Conservation (phyloP, 208 protist species). For the Acanthamoeba quina region DNA sequence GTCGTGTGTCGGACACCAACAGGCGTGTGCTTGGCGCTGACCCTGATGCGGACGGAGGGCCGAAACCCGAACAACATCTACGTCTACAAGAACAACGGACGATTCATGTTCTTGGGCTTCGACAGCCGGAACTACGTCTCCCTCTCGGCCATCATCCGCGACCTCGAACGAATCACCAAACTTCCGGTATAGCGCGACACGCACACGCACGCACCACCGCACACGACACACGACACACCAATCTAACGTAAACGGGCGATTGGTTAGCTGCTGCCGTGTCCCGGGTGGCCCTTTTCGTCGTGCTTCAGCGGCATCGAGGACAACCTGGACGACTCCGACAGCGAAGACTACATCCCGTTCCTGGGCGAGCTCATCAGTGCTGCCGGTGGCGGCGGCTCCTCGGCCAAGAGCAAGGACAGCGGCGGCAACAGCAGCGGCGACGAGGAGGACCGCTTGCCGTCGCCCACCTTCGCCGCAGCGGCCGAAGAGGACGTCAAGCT, state of each 20-base stretch:
- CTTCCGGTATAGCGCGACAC: not conserved
- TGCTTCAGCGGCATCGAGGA: conserved; percentile 58
- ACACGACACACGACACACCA: not conserved
- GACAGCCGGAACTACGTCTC: conserved; percentile 48
- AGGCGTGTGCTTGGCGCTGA: conserved; percentile 33
- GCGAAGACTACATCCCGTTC: conserved; percentile 60
- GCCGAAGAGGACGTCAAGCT: not conserved
- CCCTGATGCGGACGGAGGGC: not conserved
- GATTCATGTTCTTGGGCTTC: conserved; percentile 57
- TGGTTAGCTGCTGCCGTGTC: conserved; percentile 44
- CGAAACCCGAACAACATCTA: conserved; percentile 48
- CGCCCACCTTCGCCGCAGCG: not conserved
- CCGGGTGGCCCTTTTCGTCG: conserved; percentile 41
- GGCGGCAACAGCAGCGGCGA: not conserved
- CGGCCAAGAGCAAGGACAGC: not conserved
- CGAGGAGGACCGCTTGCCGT: not conserved
- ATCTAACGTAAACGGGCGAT: not conserved
- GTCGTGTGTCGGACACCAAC: not conserved
- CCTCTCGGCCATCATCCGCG: conserved; percentile 39
- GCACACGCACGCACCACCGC: not conserved
- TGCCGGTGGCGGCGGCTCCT: not conserved
- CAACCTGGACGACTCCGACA: conserved; percentile 65
- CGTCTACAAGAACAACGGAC: conserved; percentile 49
- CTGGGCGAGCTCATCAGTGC: conserved; percentile 48
- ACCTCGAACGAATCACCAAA: not conserved